phyloP scores from a whole-genome alignment of 306 rosid genomes.

The Vigna unguiculata region DNA sequence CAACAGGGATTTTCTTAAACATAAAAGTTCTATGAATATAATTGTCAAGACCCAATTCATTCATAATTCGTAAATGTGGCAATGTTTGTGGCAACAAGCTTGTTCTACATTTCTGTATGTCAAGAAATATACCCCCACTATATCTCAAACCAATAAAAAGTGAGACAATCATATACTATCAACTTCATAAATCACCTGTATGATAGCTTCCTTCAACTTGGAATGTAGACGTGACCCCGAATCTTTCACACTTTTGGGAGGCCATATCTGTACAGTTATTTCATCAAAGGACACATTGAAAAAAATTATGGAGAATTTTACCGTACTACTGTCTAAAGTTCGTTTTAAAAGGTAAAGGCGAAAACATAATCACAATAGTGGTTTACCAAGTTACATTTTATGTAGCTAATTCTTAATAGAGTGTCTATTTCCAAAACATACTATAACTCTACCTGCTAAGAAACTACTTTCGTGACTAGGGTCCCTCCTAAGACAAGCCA shows the following conservation, averaged over 20 bases:
- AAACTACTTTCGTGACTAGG: constrained; percentile 9
- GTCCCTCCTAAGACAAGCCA: constrained; percentile 14
- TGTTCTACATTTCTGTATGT: constrained; percentile 12
- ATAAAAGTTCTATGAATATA: constrained; percentile 34
- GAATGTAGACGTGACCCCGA: constrained; percentile 91
- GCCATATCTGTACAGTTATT: constrained; percentile 85
- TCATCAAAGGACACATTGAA: constrained; percentile 18
- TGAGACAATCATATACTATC: constrained; percentile 25
- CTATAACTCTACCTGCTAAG: constrained; percentile 15
- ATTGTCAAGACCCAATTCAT: constrained; percentile 4
- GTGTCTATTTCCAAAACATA: constrained; percentile 26
- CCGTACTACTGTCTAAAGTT: constrained; percentile 20
- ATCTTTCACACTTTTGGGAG: constrained; percentile 95
- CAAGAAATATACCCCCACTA: constrained; percentile 36
- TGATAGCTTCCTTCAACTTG: constrained; percentile 89
- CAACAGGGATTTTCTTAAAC: constrained; percentile 11
- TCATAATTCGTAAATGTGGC: constrained; percentile 34
- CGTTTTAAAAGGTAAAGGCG: constrained; percentile 22
- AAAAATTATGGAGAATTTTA: background rate
- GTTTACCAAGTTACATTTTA: constrained; percentile 15
- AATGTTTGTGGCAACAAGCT: constrained; percentile 1
- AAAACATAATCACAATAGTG: constrained; percentile 15
- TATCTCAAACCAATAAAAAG: constrained; percentile 35
- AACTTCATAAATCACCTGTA: constrained; percentile 67
- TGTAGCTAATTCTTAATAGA: constrained; percentile 8